Evolutionary conservation across 176 grass and related monocot species (phyloP).

Genomic region (Secale cereale): DNA sequence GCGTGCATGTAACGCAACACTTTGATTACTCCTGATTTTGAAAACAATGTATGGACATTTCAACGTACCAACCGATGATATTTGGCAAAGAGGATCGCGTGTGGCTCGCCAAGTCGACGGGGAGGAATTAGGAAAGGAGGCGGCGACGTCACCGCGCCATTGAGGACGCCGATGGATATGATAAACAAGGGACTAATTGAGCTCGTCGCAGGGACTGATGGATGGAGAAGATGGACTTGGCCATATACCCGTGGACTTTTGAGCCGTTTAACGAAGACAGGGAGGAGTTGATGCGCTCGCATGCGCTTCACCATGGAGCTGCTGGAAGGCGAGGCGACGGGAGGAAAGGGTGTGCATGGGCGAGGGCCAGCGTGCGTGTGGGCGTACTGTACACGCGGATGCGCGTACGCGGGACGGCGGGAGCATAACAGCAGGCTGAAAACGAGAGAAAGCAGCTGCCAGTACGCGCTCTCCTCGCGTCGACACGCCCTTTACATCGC

Average conservation of each 20-base stretch:
- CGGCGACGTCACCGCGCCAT: not conserved
- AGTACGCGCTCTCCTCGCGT: not conserved
- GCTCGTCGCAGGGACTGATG: not conserved
- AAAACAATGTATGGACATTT: not conserved
- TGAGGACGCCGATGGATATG: not conserved
- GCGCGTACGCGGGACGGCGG: not conserved
- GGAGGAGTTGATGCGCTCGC: not conserved
- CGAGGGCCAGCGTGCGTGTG: not conserved
- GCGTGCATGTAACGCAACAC: not conserved
- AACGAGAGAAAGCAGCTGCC: not conserved
- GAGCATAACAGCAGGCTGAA: not conserved
- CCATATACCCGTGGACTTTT: not conserved
- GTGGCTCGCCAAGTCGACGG: not conserved
- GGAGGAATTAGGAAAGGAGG: not conserved
- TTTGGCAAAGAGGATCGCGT: not conserved
- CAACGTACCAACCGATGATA: not conserved
- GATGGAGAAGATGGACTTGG: conserved; percentile 28
- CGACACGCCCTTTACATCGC: not conserved
- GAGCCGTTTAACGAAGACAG: not conserved
- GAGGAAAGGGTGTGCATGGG: not conserved
- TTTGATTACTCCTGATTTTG: not conserved
- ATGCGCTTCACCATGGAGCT: not conserved
- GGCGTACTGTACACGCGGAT: not conserved
- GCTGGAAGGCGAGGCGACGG: not conserved
- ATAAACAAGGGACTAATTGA: not conserved